A percentile compares a stretch with the other conserved stretches of the same genome.
These are phyloP conservation scores for Parietaria judaica DNA, from an alignment of 306 rosid species.

Conservation along the genomic window DNA sequence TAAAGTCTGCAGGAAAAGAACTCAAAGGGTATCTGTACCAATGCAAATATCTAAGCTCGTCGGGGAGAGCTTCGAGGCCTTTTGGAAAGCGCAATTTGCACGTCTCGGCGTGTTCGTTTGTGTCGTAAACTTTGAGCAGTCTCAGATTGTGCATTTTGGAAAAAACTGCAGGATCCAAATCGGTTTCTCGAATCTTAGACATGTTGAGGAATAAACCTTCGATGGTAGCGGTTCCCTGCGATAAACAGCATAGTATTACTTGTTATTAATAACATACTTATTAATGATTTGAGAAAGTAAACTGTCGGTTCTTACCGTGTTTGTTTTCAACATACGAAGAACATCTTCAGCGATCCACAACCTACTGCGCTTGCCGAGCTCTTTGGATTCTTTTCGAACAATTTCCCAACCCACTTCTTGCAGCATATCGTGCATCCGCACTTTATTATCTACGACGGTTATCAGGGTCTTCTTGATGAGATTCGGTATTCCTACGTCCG, in stretches of 20 bases:
- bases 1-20: constrained; percentile 4
- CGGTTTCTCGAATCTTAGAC: not conserved
- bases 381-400: constrained; percentile 20
- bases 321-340: constrained; percentile 18
- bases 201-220: constrained; percentile 9
- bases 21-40: constrained; percentile 16
- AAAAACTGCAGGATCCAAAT: constrained; percentile 20
- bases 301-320: constrained; percentile 5
- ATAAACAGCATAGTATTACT: not conserved
- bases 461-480: constrained; percentile 37
- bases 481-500: constrained; percentile 24
- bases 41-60: constrained; percentile 1
- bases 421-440: constrained; percentile 33
- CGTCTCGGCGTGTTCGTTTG: not conserved
- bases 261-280: no score
- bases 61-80: constrained; percentile 7
- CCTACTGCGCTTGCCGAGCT: constrained; percentile 16
- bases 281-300: not conserved
- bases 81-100: not conserved
- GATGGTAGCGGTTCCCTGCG: constrained; percentile 11
- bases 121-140: constrained; percentile 10
- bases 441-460: not conserved
- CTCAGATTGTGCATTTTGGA: constrained; percentile 16
- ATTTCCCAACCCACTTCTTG: constrained; percentile 30
- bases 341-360: constrained; percentile 24